phyloP scores from a whole-genome alignment of 1,284 basidiomycete genomes.

The Abortiporus biennis region DNA sequence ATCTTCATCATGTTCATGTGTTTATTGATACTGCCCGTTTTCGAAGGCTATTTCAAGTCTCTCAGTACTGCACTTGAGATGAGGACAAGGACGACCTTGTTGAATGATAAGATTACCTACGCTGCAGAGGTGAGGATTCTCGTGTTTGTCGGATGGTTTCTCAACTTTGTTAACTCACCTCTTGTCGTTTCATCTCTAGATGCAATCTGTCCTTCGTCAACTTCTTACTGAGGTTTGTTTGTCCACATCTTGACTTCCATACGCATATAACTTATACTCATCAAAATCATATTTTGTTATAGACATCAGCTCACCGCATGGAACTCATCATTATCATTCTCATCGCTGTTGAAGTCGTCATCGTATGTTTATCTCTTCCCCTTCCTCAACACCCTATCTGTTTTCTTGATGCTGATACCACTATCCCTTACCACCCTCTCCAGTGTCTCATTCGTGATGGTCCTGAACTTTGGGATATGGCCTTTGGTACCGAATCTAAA shows the following conservation, averaged over 20 bases:
- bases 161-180: conserved; percentile 6
- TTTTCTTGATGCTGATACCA: too few relatives aligned
- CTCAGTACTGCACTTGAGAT: conserved; percentile 81
- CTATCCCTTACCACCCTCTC: too few relatives aligned
- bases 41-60: conserved; percentile 76
- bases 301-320: conserved; percentile 86
- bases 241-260: too few relatives aligned
- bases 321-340: conserved; percentile 87
- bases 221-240: conserved; percentile 68
- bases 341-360: conserved; percentile 86
- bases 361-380: conserved; percentile 60
- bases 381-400: background rate
- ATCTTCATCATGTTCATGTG: background rate
- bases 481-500: background rate
- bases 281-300: conserved; percentile 5
- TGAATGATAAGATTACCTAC: conserved; percentile 92
- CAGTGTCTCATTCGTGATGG: conserved; percentile 58
- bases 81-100: conserved; percentile 66
- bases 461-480: conserved; percentile 58
- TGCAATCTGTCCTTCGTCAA: conserved; percentile 69
- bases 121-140: conserved; percentile 65
- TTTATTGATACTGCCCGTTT: too few relatives aligned
- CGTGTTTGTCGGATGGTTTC: background rate
- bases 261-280: background rate
- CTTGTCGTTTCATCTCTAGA: conserved; percentile 28